Evolutionary conservation across 1,284 basidiomycete genomes (phyloP).

Genomic region (Crepidotus sp.): DNA sequence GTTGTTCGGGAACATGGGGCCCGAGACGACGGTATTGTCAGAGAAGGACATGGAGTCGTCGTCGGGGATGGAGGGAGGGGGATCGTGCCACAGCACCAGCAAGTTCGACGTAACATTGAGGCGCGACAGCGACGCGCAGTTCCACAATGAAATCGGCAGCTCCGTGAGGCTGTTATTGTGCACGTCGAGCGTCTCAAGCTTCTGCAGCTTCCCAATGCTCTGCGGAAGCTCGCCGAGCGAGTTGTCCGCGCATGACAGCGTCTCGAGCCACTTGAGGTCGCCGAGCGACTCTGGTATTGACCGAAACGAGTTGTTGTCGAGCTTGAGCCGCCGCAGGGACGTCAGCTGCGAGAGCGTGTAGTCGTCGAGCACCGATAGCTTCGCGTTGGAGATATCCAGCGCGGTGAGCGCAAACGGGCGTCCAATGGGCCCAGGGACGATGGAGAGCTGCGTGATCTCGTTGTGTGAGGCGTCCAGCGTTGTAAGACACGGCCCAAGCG

Average conservation of each 20-base stretch:
- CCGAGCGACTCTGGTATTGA: slow-evolving; percentile 78
- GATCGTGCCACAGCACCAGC: slow-evolving; percentile 66
- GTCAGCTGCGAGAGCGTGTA: slow-evolving; percentile 63
- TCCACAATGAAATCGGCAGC: slow-evolving; percentile 77
- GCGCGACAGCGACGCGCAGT: slow-evolving; percentile 63
- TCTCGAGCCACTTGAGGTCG: slow-evolving; percentile 61
- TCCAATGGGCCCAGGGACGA: slow-evolving; percentile 50
- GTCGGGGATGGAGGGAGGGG: slow-evolving; percentile 28
- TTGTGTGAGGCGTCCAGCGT: slow-evolving; percentile 70
- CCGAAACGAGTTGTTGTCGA: slow-evolving; percentile 86
- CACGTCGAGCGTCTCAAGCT: slow-evolving; percentile 73
- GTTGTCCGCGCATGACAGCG: slow-evolving; percentile 87
- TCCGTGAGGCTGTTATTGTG: slow-evolving; percentile 89
- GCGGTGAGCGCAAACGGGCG: slow-evolving; percentile 63
- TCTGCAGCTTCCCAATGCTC: slow-evolving; percentile 71
- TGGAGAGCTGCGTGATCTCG: slow-evolving; percentile 73
- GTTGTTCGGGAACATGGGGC: slow-evolving; percentile 13
- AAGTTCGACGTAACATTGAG: slow-evolving; percentile 92
- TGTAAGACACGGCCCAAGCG: slow-evolving; percentile 55
- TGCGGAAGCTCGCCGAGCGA: slow-evolving; percentile 72
- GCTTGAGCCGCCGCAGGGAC: slow-evolving; percentile 62
- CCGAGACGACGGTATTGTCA: slow-evolving; percentile 7
- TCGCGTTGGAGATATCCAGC: slow-evolving; percentile 87
- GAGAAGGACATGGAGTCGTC: slow-evolving; percentile 6
- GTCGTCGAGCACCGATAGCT: slow-evolving; percentile 80